A percentile compares a stretch with the other conserved stretches of the same genome.
These are phyloP conservation scores for Nicotiana otophora DNA, from an alignment of 257 asterid species.

Conservation along the genomic window DNA sequence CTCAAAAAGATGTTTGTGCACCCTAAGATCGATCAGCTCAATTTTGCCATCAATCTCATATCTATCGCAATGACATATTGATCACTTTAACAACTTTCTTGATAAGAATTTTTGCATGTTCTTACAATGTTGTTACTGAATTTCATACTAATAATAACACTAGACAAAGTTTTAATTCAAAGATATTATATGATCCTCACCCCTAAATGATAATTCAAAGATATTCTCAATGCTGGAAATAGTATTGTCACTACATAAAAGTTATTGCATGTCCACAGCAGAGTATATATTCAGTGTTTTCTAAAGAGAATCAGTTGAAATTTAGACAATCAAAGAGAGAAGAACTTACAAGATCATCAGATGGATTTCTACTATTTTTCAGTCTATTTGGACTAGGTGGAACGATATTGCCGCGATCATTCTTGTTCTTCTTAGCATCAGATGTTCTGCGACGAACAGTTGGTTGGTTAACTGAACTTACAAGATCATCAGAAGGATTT, in stretches of 20 bases:
- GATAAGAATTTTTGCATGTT: not conserved
- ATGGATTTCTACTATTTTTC: constrained; percentile 15
- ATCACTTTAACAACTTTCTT: not conserved
- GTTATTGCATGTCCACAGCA: not conserved
- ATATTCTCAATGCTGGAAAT: too few species aligned
- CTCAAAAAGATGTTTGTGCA: not conserved
- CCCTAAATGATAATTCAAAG: not conserved
- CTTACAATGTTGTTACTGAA: not conserved
- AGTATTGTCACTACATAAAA: not conserved
- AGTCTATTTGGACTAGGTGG: constrained; percentile 21
- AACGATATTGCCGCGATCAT: constrained; percentile 12
- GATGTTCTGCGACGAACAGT: constrained; percentile 23
- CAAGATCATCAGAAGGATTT: constrained; percentile 6
- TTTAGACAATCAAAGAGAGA: not conserved
- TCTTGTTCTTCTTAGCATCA: constrained; percentile 16
- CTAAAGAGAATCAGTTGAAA: not conserved
- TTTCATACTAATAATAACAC: not conserved
- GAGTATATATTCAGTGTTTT: not conserved
- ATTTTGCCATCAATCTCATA: not conserved
- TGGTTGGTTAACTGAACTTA: constrained; percentile 11
- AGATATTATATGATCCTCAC: not conserved
- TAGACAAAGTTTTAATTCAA: not conserved
- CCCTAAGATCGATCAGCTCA: too few species aligned
- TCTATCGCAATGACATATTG: not conserved
- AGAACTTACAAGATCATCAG: constrained; percentile 49